Conservation (phyloP, 148 eudicot species). For the Silene uniflora region DNA sequence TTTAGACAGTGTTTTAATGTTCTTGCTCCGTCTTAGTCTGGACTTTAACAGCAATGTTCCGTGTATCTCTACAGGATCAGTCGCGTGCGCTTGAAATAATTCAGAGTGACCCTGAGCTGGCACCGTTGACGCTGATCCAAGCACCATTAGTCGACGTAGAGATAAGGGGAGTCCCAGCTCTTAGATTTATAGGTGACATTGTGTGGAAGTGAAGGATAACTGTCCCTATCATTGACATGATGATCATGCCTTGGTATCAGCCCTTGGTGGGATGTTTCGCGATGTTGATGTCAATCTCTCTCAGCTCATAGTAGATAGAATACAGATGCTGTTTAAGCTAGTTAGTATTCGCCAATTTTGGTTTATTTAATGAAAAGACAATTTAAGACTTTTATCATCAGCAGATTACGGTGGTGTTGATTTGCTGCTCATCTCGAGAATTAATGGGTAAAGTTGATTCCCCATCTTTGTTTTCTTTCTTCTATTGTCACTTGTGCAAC, state of each 20-base stretch:
- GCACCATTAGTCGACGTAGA: conserved; percentile 96
- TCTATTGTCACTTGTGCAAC: no score
- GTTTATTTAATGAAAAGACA: no score
- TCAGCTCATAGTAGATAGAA: neutral
- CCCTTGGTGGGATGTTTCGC: no score
- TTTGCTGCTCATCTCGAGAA: no score
- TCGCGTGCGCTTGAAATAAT: conserved; percentile 73
- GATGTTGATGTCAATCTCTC: neutral
- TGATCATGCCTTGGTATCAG: neutral
- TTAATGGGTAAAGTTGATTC: no score
- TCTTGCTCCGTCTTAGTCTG: neutral
- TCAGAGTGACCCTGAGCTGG: conserved; percentile 68
- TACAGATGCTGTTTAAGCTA: neutral
- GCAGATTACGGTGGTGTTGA: neutral
- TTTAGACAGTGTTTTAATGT: neutral
- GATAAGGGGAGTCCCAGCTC: conserved; percentile 98
- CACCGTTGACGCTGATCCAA: conserved; percentile 58
- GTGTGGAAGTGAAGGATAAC: conserved; percentile 82
- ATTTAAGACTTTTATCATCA: neutral
- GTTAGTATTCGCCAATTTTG: neutral
- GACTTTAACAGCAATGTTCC: conserved; percentile 12
- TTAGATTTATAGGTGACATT: conserved; percentile 88
- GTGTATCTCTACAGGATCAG: conserved; percentile 63
- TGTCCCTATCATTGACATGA: neutral
- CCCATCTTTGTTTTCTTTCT: no score